Evolutionary conservation across 2,329 filamentous ascomycete genomes (phyloP).

Genomic region (Hyphodiscus sp.): DNA sequence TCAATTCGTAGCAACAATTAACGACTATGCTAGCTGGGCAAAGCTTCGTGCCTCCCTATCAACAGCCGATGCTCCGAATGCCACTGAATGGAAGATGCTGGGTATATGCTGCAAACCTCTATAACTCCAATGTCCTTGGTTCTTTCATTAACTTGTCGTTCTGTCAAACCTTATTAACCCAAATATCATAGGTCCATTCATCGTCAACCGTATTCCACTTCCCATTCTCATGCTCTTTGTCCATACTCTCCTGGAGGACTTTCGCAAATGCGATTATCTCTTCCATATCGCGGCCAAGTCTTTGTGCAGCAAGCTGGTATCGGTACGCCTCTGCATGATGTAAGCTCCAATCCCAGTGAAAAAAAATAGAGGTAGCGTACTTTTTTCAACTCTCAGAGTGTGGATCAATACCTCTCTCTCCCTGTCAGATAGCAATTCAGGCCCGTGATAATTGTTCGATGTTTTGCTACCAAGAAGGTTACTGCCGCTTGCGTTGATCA

Average conservation of each 20-base stretch:
- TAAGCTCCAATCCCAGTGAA: conserved; percentile 1
- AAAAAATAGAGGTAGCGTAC: conserved; percentile 2
- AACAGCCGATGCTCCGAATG: background rate
- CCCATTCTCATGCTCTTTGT: conserved; percentile 14
- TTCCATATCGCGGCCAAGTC: conserved; percentile 20
- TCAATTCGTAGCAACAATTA: too few species aligned
- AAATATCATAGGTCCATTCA: conserved; percentile 20
- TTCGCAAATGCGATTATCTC: conserved; percentile 24
- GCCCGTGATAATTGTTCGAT: background rate
- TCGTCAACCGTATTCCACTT: conserved; percentile 8
- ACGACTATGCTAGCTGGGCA: background rate
- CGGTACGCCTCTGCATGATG: conserved; percentile 10
- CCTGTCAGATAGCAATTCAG: conserved; percentile 2
- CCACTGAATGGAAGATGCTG: background rate
- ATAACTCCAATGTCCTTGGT: background rate
- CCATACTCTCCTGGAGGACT: conserved; percentile 21
- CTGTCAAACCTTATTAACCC: background rate
- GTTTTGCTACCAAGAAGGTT: conserved; percentile 15
- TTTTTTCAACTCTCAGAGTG: conserved; percentile 5
- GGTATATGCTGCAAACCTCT: background rate
- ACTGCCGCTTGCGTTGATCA: conserved; percentile 5
- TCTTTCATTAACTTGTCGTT: background rate
- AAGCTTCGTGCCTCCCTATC: background rate
- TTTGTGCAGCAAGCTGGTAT: conserved; percentile 15
- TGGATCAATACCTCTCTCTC: conserved; percentile 14